Percentiles rank a stretch among this genome's conserved stretches.
Conservation (phyloP, 257 asterid species). For the Lycium barbarum region DNA sequence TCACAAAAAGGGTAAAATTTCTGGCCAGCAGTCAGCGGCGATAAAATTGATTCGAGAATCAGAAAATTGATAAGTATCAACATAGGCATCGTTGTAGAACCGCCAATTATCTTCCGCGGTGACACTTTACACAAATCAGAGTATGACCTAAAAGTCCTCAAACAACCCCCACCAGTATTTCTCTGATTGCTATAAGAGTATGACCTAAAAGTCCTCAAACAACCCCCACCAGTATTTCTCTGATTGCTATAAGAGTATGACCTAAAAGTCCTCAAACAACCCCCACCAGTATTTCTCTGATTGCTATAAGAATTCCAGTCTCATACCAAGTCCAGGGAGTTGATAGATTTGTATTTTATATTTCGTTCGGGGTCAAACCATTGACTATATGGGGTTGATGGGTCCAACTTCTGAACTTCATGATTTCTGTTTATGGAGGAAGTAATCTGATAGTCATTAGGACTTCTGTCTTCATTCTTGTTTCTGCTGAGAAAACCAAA, state of each 20-base stretch:
- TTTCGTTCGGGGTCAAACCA: background rate
- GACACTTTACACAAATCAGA: background rate
- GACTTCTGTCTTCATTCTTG: constrained; percentile 54
- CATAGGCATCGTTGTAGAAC: too few relatives aligned
- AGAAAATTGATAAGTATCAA: too few relatives aligned
- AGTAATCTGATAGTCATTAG: constrained; percentile 49
- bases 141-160: constrained; percentile 64
- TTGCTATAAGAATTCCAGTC: constrained; percentile 37
- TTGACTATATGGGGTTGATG: background rate
- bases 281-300: constrained; percentile 23
- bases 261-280: constrained; percentile 56
- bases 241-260: constrained; percentile 46
- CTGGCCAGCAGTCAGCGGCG: too few relatives aligned
- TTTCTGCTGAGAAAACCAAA: constrained; percentile 78
- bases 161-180: constrained; percentile 26
- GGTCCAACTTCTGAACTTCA: constrained; percentile 29
- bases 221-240: constrained; percentile 23
- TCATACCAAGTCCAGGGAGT: constrained; percentile 46
- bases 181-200: constrained; percentile 36
- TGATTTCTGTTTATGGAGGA: constrained; percentile 39
- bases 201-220: constrained; percentile 62
- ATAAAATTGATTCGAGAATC: too few relatives aligned
- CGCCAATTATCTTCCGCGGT: too few relatives aligned
- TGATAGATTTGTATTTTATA: constrained; percentile 37
- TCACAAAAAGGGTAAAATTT: too few relatives aligned